Evolutionary conservation across 2,329 filamentous ascomycete species (phyloP), one percentile per base, ranked within the genome.

Genomic region (Hymenoscyphus salicellus): DNA sequence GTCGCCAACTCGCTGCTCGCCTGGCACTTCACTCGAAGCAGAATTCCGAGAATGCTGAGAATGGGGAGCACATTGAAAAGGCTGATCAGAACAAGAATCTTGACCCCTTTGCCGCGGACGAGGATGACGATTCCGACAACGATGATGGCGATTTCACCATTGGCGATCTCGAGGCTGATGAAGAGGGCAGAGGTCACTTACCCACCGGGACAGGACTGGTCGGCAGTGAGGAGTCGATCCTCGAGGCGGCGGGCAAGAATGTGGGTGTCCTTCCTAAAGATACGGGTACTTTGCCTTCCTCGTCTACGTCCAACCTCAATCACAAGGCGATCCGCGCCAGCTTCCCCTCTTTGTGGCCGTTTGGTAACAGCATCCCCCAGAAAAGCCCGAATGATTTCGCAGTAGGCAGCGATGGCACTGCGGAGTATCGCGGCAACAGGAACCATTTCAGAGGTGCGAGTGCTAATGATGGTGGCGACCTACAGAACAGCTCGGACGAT

Each of bases 1-100:
- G 94, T 60, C 84, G 92, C 63, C 92, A 96, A 77, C 85, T 98
- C n/a, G 93, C 93, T n/a, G 91, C 91, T 14, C 87, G 93, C 14
- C 83, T 98, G 73, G 86, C 91, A 1, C 86, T 90, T 78, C 90
- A 92, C 69, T 86, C 88, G 70, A 89, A 91, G 76, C 86, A 86
- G 69, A 73, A 73, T 26, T 57, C 65, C 2, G 66, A 70, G 33
- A 57, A 60, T 3, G 63, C 60, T 4, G 69, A 71, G n/a, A 73
- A 69, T 38, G 67, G 63, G 33, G 68, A 70, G 10, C 68, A 71
- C 55, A 59, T 60, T 5, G 70, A 72, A 49, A 64, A 67, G 17
- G 57, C 52, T 10, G 70, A 68, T 8, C 66, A 68, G 23, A 62
- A 61, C n/a, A 72, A 71, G 55, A 69, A 67, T 43, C 59, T 72